Conservation (phyloP, 768 basidiomycete genomes). For the Tubosaeta sp. region DNA sequence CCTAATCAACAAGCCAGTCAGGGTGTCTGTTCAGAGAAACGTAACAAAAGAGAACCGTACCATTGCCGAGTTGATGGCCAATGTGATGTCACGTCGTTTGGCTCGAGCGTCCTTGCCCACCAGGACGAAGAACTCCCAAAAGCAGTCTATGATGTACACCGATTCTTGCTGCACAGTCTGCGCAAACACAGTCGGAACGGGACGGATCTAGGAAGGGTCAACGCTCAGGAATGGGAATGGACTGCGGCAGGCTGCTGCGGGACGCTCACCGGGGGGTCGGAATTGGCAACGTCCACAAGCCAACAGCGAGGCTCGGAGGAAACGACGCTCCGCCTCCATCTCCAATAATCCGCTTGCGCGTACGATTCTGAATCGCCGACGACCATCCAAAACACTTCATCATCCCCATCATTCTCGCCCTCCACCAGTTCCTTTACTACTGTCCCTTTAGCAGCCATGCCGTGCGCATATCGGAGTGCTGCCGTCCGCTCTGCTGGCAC, state of each 20-base stretch:
- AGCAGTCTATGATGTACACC: conserved; percentile 68
- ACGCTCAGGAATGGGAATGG: neutral
- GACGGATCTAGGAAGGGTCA: conserved; percentile 38
- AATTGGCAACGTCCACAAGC: conserved; percentile 44
- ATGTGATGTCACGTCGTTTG: conserved; percentile 52
- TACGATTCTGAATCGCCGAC: conserved; percentile 66
- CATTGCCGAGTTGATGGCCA: conserved; percentile 55
- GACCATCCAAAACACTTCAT: conserved; percentile 86
- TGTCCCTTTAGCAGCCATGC: conserved; percentile 37
- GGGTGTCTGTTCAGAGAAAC: neutral
- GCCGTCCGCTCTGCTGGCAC: conserved; percentile 53
- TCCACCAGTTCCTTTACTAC: conserved; percentile 56
- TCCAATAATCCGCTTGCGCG: conserved; percentile 81
- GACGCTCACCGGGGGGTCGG: conserved; percentile 38
- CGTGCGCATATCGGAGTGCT: conserved; percentile 56
- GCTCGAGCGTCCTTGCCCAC: conserved; percentile 66
- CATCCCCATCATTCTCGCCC: conserved; percentile 54
- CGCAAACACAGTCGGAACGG: conserved; percentile 41
- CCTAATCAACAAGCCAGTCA: conserved; percentile 33
- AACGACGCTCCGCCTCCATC: conserved; percentile 51
- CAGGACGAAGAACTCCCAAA: conserved; percentile 77
- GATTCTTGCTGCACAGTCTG: conserved; percentile 37
- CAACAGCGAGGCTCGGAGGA: conserved; percentile 52
- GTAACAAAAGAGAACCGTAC: conserved; percentile 33
- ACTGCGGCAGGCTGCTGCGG: neutral